Conservation (phyloP, 176 grass and related monocot genomes). For the Carex myosuroides region DNA sequence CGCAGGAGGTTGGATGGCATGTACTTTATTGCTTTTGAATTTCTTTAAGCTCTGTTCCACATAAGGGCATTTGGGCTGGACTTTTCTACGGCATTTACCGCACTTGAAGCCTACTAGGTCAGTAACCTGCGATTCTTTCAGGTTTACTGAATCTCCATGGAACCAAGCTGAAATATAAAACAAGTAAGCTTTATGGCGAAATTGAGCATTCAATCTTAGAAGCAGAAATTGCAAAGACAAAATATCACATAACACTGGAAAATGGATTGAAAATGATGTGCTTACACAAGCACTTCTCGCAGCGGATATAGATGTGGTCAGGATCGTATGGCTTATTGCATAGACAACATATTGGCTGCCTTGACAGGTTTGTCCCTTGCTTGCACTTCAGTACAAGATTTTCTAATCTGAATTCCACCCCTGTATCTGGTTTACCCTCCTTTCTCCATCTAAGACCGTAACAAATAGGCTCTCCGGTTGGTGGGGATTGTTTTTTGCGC, state of each 20-base stretch:
- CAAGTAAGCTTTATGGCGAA: not conserved
- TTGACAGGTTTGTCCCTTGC: slow-evolving; percentile 30
- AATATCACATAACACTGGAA: not conserved
- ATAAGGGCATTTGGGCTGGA: slow-evolving; percentile 73
- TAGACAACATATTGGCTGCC: slow-evolving; percentile 63
- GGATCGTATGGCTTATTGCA: slow-evolving; percentile 60
- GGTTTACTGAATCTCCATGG: slow-evolving; percentile 82
- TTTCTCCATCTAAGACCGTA: slow-evolving; percentile 88
- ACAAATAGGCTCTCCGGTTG: slow-evolving; percentile 40
- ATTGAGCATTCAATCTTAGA: slow-evolving; percentile 12
- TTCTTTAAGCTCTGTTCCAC: slow-evolving; percentile 40
- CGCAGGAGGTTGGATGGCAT: not conserved
- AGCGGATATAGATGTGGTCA: slow-evolving; percentile 66
- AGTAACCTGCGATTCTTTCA: slow-evolving; percentile 57
- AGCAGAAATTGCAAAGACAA: slow-evolving; percentile 8
- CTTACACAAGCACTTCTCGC: slow-evolving; percentile 81
- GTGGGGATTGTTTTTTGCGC: slow-evolving; percentile 45
- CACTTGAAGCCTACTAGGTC: slow-evolving; percentile 75
- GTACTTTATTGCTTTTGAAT: slow-evolving; percentile 23
- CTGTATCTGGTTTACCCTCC: slow-evolving; percentile 34
- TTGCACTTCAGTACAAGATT: slow-evolving; percentile 76
- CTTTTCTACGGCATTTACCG: slow-evolving; percentile 80
- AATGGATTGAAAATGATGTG: slow-evolving; percentile 12
- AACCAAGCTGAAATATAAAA: slow-evolving; percentile 69
- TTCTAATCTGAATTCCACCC: slow-evolving; percentile 52